Evolutionary conservation across 441 rosid species (phyloP).

Genomic region (Corymbia citriodora): DNA sequence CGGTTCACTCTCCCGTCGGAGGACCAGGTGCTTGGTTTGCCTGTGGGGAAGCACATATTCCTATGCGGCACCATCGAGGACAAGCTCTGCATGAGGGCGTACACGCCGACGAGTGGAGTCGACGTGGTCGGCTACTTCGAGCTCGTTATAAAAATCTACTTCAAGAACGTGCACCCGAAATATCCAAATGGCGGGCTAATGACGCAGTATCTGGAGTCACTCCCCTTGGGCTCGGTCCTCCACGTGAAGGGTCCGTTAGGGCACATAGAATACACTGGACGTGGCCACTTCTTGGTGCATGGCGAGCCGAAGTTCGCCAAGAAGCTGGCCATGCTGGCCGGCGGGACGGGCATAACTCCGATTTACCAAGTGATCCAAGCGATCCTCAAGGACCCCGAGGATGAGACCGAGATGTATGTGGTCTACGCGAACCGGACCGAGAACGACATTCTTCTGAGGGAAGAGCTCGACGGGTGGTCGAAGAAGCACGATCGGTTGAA

Average conservation of each 20-base stretch:
- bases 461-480: slow-evolving; percentile 76
- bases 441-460: slow-evolving; percentile 67
- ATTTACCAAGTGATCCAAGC: slow-evolving; percentile 77
- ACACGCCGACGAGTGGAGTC: slow-evolving; percentile 65
- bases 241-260: slow-evolving; percentile 93
- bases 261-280: slow-evolving; percentile 65
- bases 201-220: slow-evolving; percentile 71
- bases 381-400: slow-evolving; percentile 64
- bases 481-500: slow-evolving; percentile 47
- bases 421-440: slow-evolving; percentile 87
- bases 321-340: slow-evolving; percentile 85
- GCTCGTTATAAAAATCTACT: slow-evolving; percentile 70
- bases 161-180: slow-evolving; percentile 68
- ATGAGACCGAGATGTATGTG: slow-evolving; percentile 68
- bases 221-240: slow-evolving; percentile 40
- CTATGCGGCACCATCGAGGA: slow-evolving; percentile 56
- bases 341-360: slow-evolving; percentile 91
- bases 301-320: slow-evolving; percentile 70
- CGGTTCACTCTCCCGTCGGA: slow-evolving; percentile 62
- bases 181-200: slow-evolving; percentile 79
- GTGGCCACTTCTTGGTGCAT: slow-evolving; percentile 57
- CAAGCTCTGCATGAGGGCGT: slow-evolving; percentile 80
- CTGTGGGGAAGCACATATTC: slow-evolving; percentile 81
- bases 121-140: slow-evolving; percentile 71
- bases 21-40: slow-evolving; percentile 66